Percentiles rank a stretch among this genome's conserved stretches.
phyloP scores from a whole-genome alignment of 108 stramenopile species.

The Fragilariopsis cylindrus region DNA sequence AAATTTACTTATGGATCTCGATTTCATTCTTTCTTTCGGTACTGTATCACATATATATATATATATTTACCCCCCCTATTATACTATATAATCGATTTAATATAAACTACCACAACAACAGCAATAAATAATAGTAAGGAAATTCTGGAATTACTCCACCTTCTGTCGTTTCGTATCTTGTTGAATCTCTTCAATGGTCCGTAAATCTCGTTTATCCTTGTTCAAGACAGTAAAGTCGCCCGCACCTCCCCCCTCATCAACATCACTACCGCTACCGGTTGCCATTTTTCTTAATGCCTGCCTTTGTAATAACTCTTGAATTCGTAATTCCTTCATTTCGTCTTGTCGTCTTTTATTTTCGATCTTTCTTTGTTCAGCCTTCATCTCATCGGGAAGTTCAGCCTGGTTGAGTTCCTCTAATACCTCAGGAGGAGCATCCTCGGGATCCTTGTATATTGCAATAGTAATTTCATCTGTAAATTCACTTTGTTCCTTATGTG shows the following conservation, averaged over 20 bases:
- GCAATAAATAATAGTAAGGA: too few relatives aligned
- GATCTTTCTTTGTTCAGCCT: slow-evolving; percentile 62
- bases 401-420: slow-evolving; percentile 80
- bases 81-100: too few relatives aligned
- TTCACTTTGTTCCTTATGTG: slow-evolving; percentile 76
- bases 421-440: slow-evolving; percentile 67
- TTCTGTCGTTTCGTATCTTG: slow-evolving; percentile 43
- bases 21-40: too few relatives aligned
- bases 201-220: slow-evolving; percentile 77
- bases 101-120: too few relatives aligned
- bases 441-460: slow-evolving; percentile 82
- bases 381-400: slow-evolving; percentile 81
- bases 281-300: slow-evolving; percentile 1
- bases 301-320: slow-evolving; percentile 36
- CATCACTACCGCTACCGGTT: slow-evolving; percentile 9
- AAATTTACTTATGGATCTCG: too few relatives aligned
- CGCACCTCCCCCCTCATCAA: slow-evolving; percentile 10
- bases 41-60: too few relatives aligned
- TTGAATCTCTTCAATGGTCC: slow-evolving; percentile 86
- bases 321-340: slow-evolving; percentile 43
- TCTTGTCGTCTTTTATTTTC: slow-evolving; percentile 51
- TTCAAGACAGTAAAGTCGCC: slow-evolving; percentile 65
- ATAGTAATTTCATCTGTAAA: slow-evolving; percentile 82
- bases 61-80: too few relatives aligned
- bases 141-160: not conserved